Evolutionary conservation across 768 basidiomycete genomes (phyloP), one percentile per base, ranked within the genome.

Genomic region (Mycena vitilis): DNA sequence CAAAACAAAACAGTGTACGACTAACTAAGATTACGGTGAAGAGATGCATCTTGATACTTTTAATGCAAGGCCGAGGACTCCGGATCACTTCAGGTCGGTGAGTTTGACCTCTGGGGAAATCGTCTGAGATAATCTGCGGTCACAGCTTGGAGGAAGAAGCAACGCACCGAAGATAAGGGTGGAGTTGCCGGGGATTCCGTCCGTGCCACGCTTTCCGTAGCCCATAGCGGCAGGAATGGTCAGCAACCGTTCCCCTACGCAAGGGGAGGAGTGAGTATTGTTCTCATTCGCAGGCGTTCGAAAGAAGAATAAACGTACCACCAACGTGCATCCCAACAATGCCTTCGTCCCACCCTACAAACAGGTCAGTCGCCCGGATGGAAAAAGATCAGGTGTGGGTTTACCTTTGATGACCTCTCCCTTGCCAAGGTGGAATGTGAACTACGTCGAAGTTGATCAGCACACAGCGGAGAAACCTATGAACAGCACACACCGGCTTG

Each of bases 381-480:
- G 22, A 25, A 12, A 37, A 38, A 44, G 30, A 16, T 37, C 30
- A n/a, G 16, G 60, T 22, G 49, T 54, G 47, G 51, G 38, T 6
- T 59, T 65, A 90, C 91, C 93, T 84, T 95, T 95, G 80, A 99
- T 98, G 60, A 99, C 97, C 77, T 97, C 92, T 30, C 94, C 95
- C 66, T 87, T 83, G 44, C 96, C 97, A 25, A 99, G 85, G 37
- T 80, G 85, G 86, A 96, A 96, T 49, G 81, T 79, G 79, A 95
- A 92, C 88, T 94, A 72, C 2, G 65, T 66, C 25, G 47, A 64
- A 47, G 36, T 15, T 30, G 51, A 44, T 53, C 25, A 58, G 48
- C 36, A 51, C 20, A 40, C n/a, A 68, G 25, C 44, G 62, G 12
- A 64, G 42, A 51, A 40, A 48, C 59, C 22, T 40, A 47, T 30